Conservation (phyloP, 2,329 filamentous ascomycete species). For the Colletotrichum ledebouriae region DNA sequence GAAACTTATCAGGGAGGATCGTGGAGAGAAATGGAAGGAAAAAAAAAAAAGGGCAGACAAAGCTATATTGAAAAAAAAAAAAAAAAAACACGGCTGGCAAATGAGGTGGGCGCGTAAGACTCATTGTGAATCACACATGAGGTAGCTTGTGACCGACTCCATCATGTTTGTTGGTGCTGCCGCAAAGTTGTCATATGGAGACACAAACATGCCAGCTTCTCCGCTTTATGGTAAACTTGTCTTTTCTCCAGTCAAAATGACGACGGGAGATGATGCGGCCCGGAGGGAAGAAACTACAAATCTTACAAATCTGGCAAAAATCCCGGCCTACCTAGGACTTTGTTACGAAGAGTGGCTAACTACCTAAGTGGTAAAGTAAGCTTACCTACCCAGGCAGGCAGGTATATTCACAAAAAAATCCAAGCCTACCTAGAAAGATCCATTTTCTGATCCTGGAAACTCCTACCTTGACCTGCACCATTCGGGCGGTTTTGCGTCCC, state of each 20-base stretch:
- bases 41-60: background rate
- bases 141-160: background rate
- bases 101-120: background rate
- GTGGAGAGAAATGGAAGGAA: background rate
- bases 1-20: background rate
- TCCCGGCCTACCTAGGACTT: too few relatives aligned
- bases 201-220: background rate
- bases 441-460: background rate
- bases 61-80: background rate
- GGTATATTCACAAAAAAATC: too few relatives aligned
- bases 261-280: conserved; percentile 10
- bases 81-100: background rate
- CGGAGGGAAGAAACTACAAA: conserved; percentile 28
- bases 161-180: background rate
- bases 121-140: background rate
- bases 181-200: background rate
- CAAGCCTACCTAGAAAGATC: too few relatives aligned
- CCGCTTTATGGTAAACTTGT: background rate
- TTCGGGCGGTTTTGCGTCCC: background rate
- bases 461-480: background rate
- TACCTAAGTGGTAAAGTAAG: background rate
- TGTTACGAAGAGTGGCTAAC: too few relatives aligned
- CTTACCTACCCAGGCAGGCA: too few relatives aligned
- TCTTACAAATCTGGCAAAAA: conserved; percentile 28
- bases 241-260: background rate